A percentile compares a stretch with the other conserved stretches of the same genome.
Evolutionary conservation across 768 basidiomycete species (phyloP).

Genomic region (Tephrocybe sp.): DNA sequence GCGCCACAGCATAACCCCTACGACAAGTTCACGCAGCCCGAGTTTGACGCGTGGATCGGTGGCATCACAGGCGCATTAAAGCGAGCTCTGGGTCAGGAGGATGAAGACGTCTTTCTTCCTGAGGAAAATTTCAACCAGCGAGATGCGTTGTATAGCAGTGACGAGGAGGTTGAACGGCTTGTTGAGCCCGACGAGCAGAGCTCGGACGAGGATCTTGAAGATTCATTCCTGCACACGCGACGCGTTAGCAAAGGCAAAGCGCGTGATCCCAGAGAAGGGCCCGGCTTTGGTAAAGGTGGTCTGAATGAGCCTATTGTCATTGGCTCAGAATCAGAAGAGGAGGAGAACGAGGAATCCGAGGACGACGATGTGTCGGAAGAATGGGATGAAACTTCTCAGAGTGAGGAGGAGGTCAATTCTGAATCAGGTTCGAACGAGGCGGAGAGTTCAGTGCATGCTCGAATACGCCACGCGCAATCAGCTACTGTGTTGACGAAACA

Average conservation of each 20-base stretch:
- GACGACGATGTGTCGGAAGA: conserved; percentile 23
- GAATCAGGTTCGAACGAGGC: conserved; percentile 18
- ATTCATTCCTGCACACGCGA: conserved; percentile 58
- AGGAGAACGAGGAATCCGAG: conserved; percentile 26
- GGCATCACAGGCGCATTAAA: conserved; percentile 59
- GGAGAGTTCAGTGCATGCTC: conserved; percentile 27
- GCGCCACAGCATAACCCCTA: conserved; percentile 70
- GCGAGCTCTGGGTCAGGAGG: conserved; percentile 56
- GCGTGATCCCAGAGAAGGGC: conserved; percentile 61
- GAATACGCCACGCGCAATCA: conserved; percentile 16
- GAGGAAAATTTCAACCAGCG: conserved; percentile 11
- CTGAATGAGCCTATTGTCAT: conserved; percentile 49
- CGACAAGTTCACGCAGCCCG: conserved; percentile 65
- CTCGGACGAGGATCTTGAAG: conserved; percentile 38
- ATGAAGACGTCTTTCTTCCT: conserved; percentile 21
- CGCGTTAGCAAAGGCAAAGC: conserved; percentile 56
- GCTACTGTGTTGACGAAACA: conserved; percentile 19
- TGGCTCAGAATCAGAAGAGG: conserved; percentile 33
- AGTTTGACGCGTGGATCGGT: conserved; percentile 73
- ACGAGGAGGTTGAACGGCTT: conserved; percentile 18
- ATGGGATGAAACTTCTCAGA: conserved; percentile 18
- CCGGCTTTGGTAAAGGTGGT: conserved; percentile 43
- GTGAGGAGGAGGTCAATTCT: conserved; percentile 24
- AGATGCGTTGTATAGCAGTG: conserved; percentile 9
- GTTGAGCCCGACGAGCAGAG: conserved; percentile 16